These are phyloP conservation scores for Pythium aristosporum DNA, from an alignment of 352 stramenopile species.

Conservation along the genomic window DNA sequence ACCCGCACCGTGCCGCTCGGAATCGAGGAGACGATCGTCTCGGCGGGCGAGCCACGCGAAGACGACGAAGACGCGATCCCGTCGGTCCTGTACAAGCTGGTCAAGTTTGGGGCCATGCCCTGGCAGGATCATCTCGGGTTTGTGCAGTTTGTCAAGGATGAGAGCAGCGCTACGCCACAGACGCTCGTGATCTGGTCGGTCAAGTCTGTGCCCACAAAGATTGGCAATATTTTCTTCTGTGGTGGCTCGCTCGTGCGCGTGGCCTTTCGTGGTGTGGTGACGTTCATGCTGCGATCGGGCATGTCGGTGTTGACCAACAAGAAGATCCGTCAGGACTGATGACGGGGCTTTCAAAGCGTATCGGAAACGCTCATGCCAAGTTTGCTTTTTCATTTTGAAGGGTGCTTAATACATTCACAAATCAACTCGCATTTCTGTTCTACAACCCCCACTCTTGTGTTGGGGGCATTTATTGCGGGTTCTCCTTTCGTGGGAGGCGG, in stretches of 20 bases:
- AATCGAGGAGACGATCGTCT: conserved; percentile 68
- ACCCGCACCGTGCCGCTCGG: conserved; percentile 44
- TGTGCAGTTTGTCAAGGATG: conserved; percentile 63
- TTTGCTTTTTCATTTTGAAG: conserved; percentile 6
- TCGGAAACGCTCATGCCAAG: too few relatives aligned
- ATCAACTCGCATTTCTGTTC: too few relatives aligned
- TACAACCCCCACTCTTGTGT: too few relatives aligned
- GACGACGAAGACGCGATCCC: conserved; percentile 37
- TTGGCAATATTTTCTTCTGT: conserved; percentile 52
- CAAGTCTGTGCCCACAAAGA: conserved; percentile 53
- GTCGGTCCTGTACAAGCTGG: conserved; percentile 53
- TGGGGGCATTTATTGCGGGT: not conserved
- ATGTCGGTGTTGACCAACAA: conserved; percentile 2
- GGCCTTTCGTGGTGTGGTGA: conserved; percentile 32
- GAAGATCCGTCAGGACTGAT: conserved; percentile 22
- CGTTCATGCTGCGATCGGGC: conserved; percentile 28
- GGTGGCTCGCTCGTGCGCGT: conserved; percentile 49
- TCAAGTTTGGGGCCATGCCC: conserved; percentile 41
- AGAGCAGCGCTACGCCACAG: conserved; percentile 15
- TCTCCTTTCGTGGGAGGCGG: not conserved
- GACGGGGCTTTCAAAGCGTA: conserved; percentile 1
- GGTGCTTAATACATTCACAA: conserved; percentile 20
- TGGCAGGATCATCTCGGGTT: conserved; percentile 48
- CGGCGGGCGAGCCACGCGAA: conserved; percentile 39
- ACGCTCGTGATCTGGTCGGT: conserved; percentile 57